Evolutionary conservation across 78 protist genomes (phyloP), one percentile per base, ranked within the genome.

Genomic region (Planoprotostelium fungivorum): DNA sequence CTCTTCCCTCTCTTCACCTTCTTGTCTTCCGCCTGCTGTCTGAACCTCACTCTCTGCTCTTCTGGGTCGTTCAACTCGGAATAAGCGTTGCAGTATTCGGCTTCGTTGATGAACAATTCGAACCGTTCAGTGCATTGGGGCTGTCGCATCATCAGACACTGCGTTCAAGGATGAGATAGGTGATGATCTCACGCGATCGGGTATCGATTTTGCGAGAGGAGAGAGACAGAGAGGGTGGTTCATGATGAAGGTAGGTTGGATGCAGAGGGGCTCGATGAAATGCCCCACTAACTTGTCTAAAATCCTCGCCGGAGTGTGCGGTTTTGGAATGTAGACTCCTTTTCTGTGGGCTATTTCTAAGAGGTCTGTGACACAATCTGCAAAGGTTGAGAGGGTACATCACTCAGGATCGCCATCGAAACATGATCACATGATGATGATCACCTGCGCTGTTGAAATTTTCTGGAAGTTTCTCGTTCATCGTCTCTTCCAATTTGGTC

Each of bases 11-110:
- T 16, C 16, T 16, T 51, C 16, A 51, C 73, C 73, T 51, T 51
- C 73, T 51, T 51, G 16, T 90, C 96, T 85, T 94, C 36, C 29
- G 95, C 94, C 95, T 99, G 99, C 63, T 63, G 89, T 10, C 29
- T 90, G 87, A 99, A 99, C 38, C 98, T 94, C 29, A 85, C 96
- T 28, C 99, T 90, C 97, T 99, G 99, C 38, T 97, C 99, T 28
- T 94, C 73, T 38, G 99, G 99, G 92, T 98, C 96, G 96, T 99
- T 99, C 88, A 99, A 90, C 97, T 99, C 99, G 0, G 99, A 97
- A 98, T 99, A 99, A 9, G 99, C 99, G 93, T 99, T 99, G 90
- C 97, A 94, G 84, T 99, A 51, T 91, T 99, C 99, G 89, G 93
- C 88, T 85, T 91, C 89, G 88, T 88, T 87, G 29, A 97, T 95